Conservation (phyloP, 495 filamentous ascomycete genomes). For the Haplographium delicatum region DNA sequence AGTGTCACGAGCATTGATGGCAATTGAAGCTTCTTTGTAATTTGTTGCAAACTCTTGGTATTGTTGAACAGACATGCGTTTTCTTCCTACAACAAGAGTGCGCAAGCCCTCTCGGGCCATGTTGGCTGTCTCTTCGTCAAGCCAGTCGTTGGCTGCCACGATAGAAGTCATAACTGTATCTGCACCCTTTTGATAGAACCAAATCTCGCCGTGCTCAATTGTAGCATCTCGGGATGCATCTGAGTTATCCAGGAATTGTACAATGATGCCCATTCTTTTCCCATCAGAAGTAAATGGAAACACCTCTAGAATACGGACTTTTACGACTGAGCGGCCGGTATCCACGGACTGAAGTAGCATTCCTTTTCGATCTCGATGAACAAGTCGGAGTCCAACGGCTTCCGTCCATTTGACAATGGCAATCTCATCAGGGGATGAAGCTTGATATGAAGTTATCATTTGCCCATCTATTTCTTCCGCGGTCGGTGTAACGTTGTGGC, state of each 20-base stretch:
- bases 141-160: constrained; percentile 93
- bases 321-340: constrained; percentile 70
- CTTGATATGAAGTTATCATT: constrained; percentile 83
- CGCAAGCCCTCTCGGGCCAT: constrained; percentile 97
- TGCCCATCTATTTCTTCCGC: constrained; percentile 74
- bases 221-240: constrained; percentile 33
- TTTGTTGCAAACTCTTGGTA: constrained; percentile 72
- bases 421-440: constrained; percentile 95
- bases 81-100: constrained; percentile 89
- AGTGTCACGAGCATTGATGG: constrained; percentile 70
- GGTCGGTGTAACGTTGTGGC: constrained; percentile 97
- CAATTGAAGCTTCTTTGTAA: constrained; percentile 75
- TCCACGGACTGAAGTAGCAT: constrained; percentile 79
- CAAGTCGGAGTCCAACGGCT: constrained; percentile 78
- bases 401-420: constrained; percentile 97
- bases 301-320: constrained; percentile 85
- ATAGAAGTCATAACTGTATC: constrained; percentile 96
- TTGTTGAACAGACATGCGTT: constrained; percentile 65
- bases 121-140: constrained; percentile 96
- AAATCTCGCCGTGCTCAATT: constrained; percentile 62
- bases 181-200: constrained; percentile 98
- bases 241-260: constrained; percentile 64
- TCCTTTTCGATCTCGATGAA: constrained; percentile 77
- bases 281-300: constrained; percentile 98
- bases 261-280: constrained; percentile 97